These are phyloP conservation scores for Exophiala oligosperma DNA, from an alignment of 2,329 filamentous ascomycete species.

Conservation along the genomic window DNA sequence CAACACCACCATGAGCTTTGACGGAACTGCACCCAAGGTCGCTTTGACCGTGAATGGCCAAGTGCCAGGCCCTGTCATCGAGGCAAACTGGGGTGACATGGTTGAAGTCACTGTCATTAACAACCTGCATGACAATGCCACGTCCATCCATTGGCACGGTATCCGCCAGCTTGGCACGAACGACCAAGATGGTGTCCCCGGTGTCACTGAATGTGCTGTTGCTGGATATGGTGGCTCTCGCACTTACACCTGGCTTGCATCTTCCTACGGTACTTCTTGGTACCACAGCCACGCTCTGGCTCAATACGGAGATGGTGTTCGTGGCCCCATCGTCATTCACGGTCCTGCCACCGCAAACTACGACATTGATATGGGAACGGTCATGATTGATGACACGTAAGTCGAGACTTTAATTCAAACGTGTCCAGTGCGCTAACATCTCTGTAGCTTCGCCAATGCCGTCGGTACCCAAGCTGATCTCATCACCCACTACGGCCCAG, in stretches of 20 bases:
- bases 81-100: conserved; percentile 63
- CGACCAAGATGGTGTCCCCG: conserved; percentile 58
- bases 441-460: conserved; percentile 30
- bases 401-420: background rate
- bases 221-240: conserved; percentile 50
- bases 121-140: conserved; percentile 55
- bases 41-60: conserved; percentile 68
- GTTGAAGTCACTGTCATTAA: conserved; percentile 58
- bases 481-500: conserved; percentile 26
- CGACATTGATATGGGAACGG: conserved; percentile 27
- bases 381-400: conserved; percentile 30
- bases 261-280: conserved; percentile 55
- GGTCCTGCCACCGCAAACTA: conserved; percentile 30
- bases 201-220: conserved; percentile 53
- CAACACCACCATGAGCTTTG: conserved; percentile 24
- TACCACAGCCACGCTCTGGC: conserved; percentile 62
- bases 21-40: conserved; percentile 39
- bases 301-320: conserved; percentile 30
- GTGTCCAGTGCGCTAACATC: background rate
- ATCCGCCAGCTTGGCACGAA: conserved; percentile 56
- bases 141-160: conserved; percentile 51
- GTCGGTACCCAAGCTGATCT: conserved; percentile 16
- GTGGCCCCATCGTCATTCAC: conserved; percentile 30
- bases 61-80: conserved; percentile 67
- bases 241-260: conserved; percentile 60